A percentile compares a stretch with the other conserved stretches of the same genome.
phyloP scores from a whole-genome alignment of 2,329 filamentous ascomycete genomes.

The Nigrospora oryzae region DNA sequence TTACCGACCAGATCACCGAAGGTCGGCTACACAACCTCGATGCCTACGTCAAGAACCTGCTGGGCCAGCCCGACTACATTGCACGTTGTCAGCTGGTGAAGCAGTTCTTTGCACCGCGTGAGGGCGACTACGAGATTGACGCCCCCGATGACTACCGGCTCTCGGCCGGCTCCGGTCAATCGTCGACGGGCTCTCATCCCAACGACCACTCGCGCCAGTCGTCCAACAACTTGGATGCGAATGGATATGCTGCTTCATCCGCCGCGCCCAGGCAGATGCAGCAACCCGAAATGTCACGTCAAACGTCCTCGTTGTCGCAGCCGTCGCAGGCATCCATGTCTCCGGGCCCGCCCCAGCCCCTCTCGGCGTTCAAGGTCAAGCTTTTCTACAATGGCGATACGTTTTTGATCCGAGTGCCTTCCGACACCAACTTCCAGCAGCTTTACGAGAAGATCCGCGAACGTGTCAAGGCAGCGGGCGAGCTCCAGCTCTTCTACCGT shows the following conservation, averaged over 20 bases:
- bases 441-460: slow-evolving; percentile 80
- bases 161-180: slow-evolving; percentile 61
- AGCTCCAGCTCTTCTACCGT: slow-evolving; percentile 74
- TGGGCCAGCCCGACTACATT: slow-evolving; percentile 78
- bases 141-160: slow-evolving; percentile 67
- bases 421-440: slow-evolving; percentile 68
- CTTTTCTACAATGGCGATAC: slow-evolving; percentile 88
- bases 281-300: slow-evolving; percentile 31
- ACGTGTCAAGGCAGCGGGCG: slow-evolving; percentile 62
- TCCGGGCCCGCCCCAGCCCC: slow-evolving; percentile 34
- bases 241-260: slow-evolving; percentile 44
- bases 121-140: slow-evolving; percentile 91
- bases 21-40: slow-evolving; percentile 87
- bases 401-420: slow-evolving; percentile 82
- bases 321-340: slow-evolving; percentile 49
- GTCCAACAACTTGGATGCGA: slow-evolving; percentile 55
- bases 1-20: slow-evolving; percentile 95
- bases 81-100: slow-evolving; percentile 76
- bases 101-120: slow-evolving; percentile 81
- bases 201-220: slow-evolving; percentile 56
- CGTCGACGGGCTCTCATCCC: slow-evolving; percentile 53
- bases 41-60: slow-evolving; percentile 87
- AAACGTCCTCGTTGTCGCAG: slow-evolving; percentile 39
- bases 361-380: slow-evolving; percentile 78
- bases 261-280: slow-evolving; percentile 38